Evolutionary conservation across 2,329 filamentous ascomycete species (phyloP).

Genomic region (Penicillium frequentans): DNA sequence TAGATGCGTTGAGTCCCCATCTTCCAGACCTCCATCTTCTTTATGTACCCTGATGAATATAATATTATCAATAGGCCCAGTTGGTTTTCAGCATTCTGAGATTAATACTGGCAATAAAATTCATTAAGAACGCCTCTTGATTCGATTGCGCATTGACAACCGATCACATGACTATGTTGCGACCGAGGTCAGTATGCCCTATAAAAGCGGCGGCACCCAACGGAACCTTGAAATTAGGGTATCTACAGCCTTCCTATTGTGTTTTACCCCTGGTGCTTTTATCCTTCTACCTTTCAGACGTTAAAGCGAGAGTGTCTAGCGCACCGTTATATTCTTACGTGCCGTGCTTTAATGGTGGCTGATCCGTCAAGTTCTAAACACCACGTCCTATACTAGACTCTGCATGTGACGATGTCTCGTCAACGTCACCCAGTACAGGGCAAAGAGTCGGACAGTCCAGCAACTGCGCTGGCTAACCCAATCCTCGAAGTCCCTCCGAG

Average conservation of each 20-base stretch:
- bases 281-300: neutral
- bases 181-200: neutral
- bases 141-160: no score
- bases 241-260: neutral
- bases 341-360: constrained; percentile 13
- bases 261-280: neutral
- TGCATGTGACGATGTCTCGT: constrained; percentile 33
- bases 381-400: constrained; percentile 14
- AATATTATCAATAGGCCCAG: no score
- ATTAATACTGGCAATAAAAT: no score
- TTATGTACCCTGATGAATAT: no score
- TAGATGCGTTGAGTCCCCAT: neutral
- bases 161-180: neutral
- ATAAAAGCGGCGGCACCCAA: neutral
- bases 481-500: constrained; percentile 29
- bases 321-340: constrained; percentile 9
- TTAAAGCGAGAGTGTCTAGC: neutral
- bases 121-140: no score
- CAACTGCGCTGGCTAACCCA: constrained; percentile 23
- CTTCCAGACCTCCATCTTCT: no score
- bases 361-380: constrained; percentile 12
- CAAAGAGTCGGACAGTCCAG: constrained; percentile 19
- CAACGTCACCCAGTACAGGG: constrained; percentile 32
- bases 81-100: no score
- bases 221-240: neutral